Base-by-base conservation (phyloP, 306 rosid species). In the Notholithocarpus densiflorus region DNA sequence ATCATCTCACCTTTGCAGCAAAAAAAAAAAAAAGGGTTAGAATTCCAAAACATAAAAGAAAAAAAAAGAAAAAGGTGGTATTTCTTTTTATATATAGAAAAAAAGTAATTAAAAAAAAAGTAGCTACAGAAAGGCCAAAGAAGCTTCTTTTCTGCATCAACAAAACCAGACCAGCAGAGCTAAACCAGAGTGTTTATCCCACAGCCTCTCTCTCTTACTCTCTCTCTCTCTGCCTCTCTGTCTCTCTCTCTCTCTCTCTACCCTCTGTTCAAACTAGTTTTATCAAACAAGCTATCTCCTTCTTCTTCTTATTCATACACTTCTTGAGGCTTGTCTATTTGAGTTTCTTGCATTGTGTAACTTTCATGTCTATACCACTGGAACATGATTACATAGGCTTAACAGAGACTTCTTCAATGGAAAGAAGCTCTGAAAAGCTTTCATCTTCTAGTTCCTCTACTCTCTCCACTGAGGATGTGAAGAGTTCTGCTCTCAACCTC, bases 351-450 rank as follows among this genome's bases (percentile, higher is more conserved):
- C 45, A 31, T 31, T 20, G 81, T 54, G 56, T 57, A 74, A 79
- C 66, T 80, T 81, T 90, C 76, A 91, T 91, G 94, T 88, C 95
- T 87, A 79, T 23, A 80, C 89, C 91, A 43, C 84, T 87, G 14
- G 92, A 88, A 77, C 97, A 89, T 86, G 93, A 89, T 75, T 92
- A 92, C 92, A 92, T 90, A 86, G 94, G 92, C 84, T 86, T 90
- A 68, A 52, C 89, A 75, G 96, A 88, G 89, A 66, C 84, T 75
- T 82, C 87, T 45, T 72, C 89, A 23, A 89, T 90, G 95, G 92
- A 86, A 51, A 87, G 83, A 87, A 82, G 69, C 88, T 78, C 92
- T 72, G 89, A 86, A 26, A 90, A 82, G 80, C 78, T 86, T 60
- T 77, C 90, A 8, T 80, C 88, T 57, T 87, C 88, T 53, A 61